Base-by-base conservation (phyloP, 352 stramenopile species). In the Bremia lactucae region DNA sequence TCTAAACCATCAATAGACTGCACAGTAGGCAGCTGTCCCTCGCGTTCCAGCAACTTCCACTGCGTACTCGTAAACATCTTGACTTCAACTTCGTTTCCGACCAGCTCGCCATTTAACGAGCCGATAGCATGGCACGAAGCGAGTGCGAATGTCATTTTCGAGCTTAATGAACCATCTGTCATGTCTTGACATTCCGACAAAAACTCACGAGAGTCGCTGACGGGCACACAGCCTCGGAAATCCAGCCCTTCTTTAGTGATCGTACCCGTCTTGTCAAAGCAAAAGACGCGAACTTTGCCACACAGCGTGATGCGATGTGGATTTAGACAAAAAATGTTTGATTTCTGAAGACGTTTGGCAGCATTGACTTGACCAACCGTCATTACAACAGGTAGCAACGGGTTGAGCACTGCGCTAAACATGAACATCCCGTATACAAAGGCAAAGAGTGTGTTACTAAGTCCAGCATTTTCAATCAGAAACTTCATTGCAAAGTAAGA, bases 201-300 rank as follows among this genome's bases (percentile, higher is more conserved):
- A 52, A 81, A 79, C 28, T 50, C 48, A 15, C 48, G 55, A 19
- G 38, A 59, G 21, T 76, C 59, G 13, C 60, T 45, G 11, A 84
- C 60, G 0, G 70, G 70, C n/a, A 83, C 46, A 21, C 68, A 76
- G 23, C 68, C 78, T 41, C 79, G 49, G 52, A 90, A 95, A 40
- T 94, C 74, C 4, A 96, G 54, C 2, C 87, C 87, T 40, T 95
- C 67, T 46, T 94, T 89, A 14, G 87, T 96, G 36, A 96, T 73
- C 13, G 87, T 96, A 5, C 87, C 87, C 0, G 87, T 96, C 55
- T 96, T 96, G 67, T 96, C 87, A 54, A 96, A 96, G 55, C 84
- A 95, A 31, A 86, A 87, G 5, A 88, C 62, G 29, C 71, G 78
- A 6, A 95, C 81, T 52, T 95, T 96, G n/a, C 87, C 87, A 36